Evolutionary conservation across 495 filamentous ascomycete genomes (phyloP), one percentile per base, ranked within the genome.

Genomic region (Xylaria sp.): DNA sequence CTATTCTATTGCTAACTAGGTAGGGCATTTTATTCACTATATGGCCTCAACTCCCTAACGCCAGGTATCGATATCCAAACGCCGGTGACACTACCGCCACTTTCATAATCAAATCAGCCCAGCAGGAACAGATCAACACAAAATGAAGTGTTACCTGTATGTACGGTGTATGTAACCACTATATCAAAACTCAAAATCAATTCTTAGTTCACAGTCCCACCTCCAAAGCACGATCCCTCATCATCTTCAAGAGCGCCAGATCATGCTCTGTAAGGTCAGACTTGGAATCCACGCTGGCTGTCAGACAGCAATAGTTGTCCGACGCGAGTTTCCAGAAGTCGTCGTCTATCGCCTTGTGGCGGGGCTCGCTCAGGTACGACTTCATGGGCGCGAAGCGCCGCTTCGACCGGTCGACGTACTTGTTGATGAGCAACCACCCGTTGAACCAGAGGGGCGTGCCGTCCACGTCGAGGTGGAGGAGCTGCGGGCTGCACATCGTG

Each of bases 361-460:
- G 26, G 5, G 69, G 69, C 61, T 71, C 69, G 9, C 4, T 17
- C 50, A 71, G 19, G 21, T 64, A 71, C 5, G 69, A 46, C 61
- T 14, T 29, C 69, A 71, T 71, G 50, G 61, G 69, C 37, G 70
- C 53, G 41, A 72, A 72, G 7, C 26, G 46, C 21, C 63, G 71
- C 24, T 33, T 48, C 29, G 55, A 5, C 1, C 62, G 62, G 35
- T 72, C 72, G 0, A 46, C 58, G 55, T 71, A 69, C 70, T 76
- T 77, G 68, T 62, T 77, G 31, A 70, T 62, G 24, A 76, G 69
- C 67, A 79, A 55, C 37, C 77, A 68, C 35, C 75, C 77, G 52
- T 74, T 79, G 67, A 74, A 77, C 77, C 77, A 79, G 21, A 79
- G 71, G 21, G 77, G 67, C 21, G 68, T 73, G 31, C 66, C 74